phyloP scores from a whole-genome alignment of 805 yeast species.

The Candida mattraensis region DNA sequence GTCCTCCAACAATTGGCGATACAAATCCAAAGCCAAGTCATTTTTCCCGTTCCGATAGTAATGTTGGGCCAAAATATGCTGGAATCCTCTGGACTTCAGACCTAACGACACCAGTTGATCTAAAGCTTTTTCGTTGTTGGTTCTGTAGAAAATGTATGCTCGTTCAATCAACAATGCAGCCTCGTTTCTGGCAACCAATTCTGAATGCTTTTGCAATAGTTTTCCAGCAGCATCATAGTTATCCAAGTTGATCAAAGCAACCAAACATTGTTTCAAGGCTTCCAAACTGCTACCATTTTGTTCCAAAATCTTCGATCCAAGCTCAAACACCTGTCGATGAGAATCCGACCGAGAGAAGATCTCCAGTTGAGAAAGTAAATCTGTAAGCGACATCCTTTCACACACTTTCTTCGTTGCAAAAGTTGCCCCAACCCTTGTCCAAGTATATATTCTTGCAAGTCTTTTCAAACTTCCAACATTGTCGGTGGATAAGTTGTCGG shows the following conservation, averaged over 20 bases:
- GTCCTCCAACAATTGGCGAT: constrained; percentile 38
- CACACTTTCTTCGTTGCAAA: constrained; percentile 1
- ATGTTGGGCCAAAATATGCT: constrained; percentile 54
- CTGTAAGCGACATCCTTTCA: constrained; percentile 26
- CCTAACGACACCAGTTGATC: constrained; percentile 20
- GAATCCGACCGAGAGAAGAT: constrained; percentile 37
- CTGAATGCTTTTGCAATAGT: constrained; percentile 35
- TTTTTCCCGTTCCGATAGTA: constrained; percentile 49
- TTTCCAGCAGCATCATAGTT: constrained; percentile 49
- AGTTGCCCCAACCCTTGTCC: too few relatives aligned
- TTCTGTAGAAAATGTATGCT: constrained; percentile 60
- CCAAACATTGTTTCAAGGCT: constrained; percentile 44
- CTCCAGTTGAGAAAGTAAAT: constrained; percentile 36
- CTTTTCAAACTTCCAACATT: too few relatives aligned
- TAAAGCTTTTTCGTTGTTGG: constrained; percentile 34
- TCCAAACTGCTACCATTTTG: constrained; percentile 28
- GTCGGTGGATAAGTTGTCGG: too few relatives aligned
- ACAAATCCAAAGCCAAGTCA: constrained; percentile 45
- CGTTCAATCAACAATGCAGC: constrained; percentile 47
- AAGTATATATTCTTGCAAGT: too few relatives aligned
- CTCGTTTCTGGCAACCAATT: constrained; percentile 15
- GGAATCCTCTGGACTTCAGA: constrained; percentile 37
- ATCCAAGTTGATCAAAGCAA: constrained; percentile 61
- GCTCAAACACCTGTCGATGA: constrained; percentile 34
- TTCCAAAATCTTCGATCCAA: constrained; percentile 30